Evolutionary conservation across 257 asterid genomes (phyloP), one percentile per base, ranked within the genome.

Genomic region (Avicennia marina): DNA sequence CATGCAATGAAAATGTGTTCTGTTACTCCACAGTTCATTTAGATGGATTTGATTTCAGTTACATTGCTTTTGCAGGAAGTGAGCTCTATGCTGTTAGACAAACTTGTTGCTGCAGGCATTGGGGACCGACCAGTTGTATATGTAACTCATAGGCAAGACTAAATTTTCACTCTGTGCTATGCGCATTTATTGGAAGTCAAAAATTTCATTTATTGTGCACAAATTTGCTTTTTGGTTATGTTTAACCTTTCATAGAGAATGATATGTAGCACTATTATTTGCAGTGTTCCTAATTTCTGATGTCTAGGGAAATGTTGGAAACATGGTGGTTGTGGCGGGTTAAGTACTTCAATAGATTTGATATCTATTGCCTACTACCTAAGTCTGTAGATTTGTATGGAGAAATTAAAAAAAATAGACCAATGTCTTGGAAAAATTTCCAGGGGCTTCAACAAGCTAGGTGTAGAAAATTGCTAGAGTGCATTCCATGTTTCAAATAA

Each of bases 91-190:
- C 77, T 93, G 64, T 75, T 93, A 56, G 87, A 86, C 56, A 93
- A 84, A 81, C 94, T 93, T 61, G 71, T 83, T 60, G 79, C 83
- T 67, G 97, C 97, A 27, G 99, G 97, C 53, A 89, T 93, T 71
- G 99, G 99, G 50, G 86, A 86, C 63, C 88, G 97, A n/a, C 99
- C 97, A 0, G 97, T 93, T 54, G 78, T 93, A 56, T 93, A 86
- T 68, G 82, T 93, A 44, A 86, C 99, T 15, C 97, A 93, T 74
- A 93, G 99, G 99, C 72, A 52, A 74, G 86, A 66, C 22, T 46
- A 19, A 11, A 4, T 46, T n/a, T 36, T 36, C 41, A 36, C 10
- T 36, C 10, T 36, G 41, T 12, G 10, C 41, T 11, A 5, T 36
- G 10, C 41, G 10, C 41, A 5, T n/a, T n/a, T n/a, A 11, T 36